phyloP scores from a whole-genome alignment of 306 rosid species.

The Quercus wislizeni region DNA sequence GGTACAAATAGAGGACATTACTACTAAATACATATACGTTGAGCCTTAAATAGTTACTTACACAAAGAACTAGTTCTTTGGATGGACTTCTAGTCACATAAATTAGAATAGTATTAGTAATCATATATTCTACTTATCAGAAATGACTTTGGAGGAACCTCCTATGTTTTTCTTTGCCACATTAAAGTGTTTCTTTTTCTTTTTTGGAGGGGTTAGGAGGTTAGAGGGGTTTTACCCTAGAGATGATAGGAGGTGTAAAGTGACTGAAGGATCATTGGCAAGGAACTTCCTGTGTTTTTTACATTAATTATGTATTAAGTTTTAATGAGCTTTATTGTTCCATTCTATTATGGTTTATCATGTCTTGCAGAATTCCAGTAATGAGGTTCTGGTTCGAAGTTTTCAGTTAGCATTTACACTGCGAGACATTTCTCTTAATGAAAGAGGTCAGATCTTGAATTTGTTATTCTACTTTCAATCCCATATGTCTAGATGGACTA shows the following conservation, averaged over 20 bases:
- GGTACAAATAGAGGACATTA: not conserved
- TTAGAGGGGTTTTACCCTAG: too few species aligned
- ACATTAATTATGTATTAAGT: conserved; percentile 2
- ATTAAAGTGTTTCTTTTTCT: too few species aligned
- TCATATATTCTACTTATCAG: not conserved
- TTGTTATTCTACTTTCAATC: not conserved
- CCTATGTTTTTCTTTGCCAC: too few species aligned
- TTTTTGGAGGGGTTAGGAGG: too few species aligned
- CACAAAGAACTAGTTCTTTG: not conserved
- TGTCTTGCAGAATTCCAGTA: conserved; percentile 69
- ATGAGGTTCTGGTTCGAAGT: conserved; percentile 72
- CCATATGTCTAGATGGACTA: not conserved
- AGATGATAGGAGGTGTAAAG: too few species aligned
- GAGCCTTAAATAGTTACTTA: not conserved
- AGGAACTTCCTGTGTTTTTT: not conserved
- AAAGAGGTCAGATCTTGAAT: conserved; percentile 53
- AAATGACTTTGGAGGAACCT: not conserved
- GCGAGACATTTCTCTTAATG: conserved; percentile 64
- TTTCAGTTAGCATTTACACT: conserved; percentile 90
- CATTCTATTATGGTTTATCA: conserved; percentile 7
- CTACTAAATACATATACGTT: not conserved
- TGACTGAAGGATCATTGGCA: not conserved
- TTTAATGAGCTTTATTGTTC: conserved; percentile 3
- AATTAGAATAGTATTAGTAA: not conserved
- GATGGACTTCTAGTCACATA: not conserved